Base-by-base conservation (phyloP, 768 basidiomycete genomes). In the Boletus rubroflammeus region DNA sequence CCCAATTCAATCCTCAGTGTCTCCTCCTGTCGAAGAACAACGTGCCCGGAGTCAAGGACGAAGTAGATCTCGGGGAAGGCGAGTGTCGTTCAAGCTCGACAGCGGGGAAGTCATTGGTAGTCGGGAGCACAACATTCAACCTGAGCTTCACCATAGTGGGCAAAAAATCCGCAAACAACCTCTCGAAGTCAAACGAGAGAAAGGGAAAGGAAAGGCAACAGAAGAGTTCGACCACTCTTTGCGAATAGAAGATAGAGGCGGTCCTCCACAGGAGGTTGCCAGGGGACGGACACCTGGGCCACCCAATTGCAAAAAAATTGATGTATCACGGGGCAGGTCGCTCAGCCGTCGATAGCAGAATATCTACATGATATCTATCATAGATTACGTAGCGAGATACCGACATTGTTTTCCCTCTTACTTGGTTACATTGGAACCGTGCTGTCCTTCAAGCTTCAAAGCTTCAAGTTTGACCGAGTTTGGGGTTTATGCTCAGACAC, bases 61-160 rank as follows among this genome's bases (percentile, higher is more conserved):
- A 47, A 83, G 83, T 66, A 75, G 69, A 46, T 81, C 83, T 19
- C 68, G 78, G 29, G 83, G 80, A 9, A 75, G 84, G 54, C 73
- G 73, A 23, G 84, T 85, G 2, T 83, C 83, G 11, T 86, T 86
- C 63, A 72, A 67, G 54, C 59, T 81, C n/a, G 68, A 69, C 29
- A 67, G 62, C 23, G 69, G 69, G 40, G 63, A 63, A 36, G 42
- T 41, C 10, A 3, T 26, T 21, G 17, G 13, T 11, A 13, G 7
- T n/a, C 48, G 36, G 38, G 62, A 66, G 6, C 47, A 58, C n/a
- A 34, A 31, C 25, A 10, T 31, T 5, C 56, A 49, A 25, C 35
- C 57, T 15, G 57, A 60, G 21, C 44, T 25, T 25, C 46, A 50
- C 15, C 55, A 46, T 7, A 36, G 42, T 6, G 47, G 29, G 15